These are phyloP conservation scores for Boletus sp. DNA, from an alignment of 768 basidiomycete species.

Conservation along the genomic window DNA sequence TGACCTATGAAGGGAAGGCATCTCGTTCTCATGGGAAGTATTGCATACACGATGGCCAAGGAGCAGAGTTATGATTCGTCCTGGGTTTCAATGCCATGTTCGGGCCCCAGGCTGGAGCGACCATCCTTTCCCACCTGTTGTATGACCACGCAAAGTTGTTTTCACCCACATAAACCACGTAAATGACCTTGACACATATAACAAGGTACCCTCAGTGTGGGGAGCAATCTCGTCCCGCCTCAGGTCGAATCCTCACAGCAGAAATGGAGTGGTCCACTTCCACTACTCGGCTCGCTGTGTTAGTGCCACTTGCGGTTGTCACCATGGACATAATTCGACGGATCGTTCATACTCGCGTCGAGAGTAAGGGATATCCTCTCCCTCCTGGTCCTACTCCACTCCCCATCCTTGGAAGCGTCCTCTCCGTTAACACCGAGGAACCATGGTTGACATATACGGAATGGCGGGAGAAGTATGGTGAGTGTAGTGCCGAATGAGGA, in stretches of 20 bases:
- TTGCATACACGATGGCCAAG: too few species aligned
- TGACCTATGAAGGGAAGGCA: too few species aligned
- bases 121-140: too few species aligned
- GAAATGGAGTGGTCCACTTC: neutral
- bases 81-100: too few species aligned
- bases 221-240: neutral
- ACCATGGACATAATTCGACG: neutral
- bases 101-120: too few species aligned
- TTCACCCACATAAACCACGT: too few species aligned
- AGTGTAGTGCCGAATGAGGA: neutral
- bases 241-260: neutral
- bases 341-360: neutral
- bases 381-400: constrained; percentile 13
- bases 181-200: neutral
- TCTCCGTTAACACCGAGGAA: constrained; percentile 1
- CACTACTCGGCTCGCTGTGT: neutral
- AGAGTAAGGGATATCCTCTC: constrained; percentile 2
- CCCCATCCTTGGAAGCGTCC: neutral
- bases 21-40: too few species aligned
- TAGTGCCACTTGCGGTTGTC: neutral
- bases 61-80: too few species aligned
- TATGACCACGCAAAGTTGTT: too few species aligned
- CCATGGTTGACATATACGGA: constrained; percentile 9
- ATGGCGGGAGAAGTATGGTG: constrained; percentile 10
- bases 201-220: neutral